These are phyloP conservation scores for Vigna angularis DNA, from an alignment of 306 rosid species.

Conservation along the genomic window DNA sequence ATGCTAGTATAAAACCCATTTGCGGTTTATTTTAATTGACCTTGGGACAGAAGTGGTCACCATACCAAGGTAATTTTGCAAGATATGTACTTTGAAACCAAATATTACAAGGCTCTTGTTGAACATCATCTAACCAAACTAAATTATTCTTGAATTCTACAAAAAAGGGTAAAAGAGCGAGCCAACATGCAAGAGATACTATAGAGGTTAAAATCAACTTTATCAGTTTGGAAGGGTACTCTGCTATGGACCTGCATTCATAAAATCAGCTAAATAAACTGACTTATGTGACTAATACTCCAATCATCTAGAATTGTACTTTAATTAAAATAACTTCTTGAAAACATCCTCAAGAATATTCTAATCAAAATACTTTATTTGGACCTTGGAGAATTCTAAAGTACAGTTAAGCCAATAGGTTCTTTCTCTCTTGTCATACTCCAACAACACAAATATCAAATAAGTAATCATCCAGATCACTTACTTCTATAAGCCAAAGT, in stretches of 20 bases:
- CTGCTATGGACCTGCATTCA: constrained; percentile 14
- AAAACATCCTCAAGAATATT: neutral
- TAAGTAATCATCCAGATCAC: neutral
- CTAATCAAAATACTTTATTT: constrained; percentile 1
- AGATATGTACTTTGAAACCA: constrained; percentile 8
- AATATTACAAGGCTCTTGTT: neutral
- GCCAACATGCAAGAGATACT: constrained; percentile 16
- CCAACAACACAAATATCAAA: neutral
- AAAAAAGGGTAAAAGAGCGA: constrained; percentile 8
- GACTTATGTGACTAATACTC: neutral
- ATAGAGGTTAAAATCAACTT: constrained; percentile 25
- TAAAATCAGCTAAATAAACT: neutral
- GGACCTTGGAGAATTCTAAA: constrained; percentile 15
- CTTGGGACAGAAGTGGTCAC: neutral
- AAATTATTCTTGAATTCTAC: neutral
- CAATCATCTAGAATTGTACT: constrained; percentile 20
- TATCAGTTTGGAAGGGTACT: constrained; percentile 6
- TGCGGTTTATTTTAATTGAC: constrained; percentile 23
- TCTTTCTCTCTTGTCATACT: neutral
- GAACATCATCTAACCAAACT: constrained; percentile 4
- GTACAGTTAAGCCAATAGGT: neutral
- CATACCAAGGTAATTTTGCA: neutral
- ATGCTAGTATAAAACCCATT: constrained; percentile 9
- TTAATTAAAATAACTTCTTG: neutral
- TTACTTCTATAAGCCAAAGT: neutral